Percentiles rank a stretch among this genome's conserved stretches.
phyloP scores from a whole-genome alignment of 768 basidiomycete genomes.

The Strobilomyces dryophilus region DNA sequence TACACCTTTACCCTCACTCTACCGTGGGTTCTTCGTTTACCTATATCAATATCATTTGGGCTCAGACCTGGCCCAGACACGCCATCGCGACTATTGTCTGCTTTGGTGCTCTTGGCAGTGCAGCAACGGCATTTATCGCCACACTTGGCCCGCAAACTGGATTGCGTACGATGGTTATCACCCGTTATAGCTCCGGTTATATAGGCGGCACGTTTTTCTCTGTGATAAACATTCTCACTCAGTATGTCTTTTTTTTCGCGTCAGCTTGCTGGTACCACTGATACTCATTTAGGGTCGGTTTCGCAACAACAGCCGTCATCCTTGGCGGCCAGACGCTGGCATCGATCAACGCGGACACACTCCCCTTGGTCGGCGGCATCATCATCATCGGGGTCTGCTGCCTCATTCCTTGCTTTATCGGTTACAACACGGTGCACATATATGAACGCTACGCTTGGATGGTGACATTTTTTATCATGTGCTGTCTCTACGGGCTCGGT shows the following conservation, averaged over 20 bases:
- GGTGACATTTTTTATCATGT: conserved; percentile 41
- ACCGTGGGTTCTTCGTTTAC: conserved; percentile 29
- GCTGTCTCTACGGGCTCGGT: conserved; percentile 49
- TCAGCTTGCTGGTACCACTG: neutral
- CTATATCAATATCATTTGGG: neutral
- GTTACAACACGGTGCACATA: conserved; percentile 42
- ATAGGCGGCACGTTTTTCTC: conserved; percentile 47
- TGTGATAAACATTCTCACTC: conserved; percentile 50
- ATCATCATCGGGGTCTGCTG: conserved; percentile 42
- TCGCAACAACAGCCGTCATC: conserved; percentile 46
- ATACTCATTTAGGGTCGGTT: conserved; percentile 37
- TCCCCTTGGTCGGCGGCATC: conserved; percentile 46
- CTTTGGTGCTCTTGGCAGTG: conserved; percentile 42
- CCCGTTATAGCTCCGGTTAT: conserved; percentile 46
- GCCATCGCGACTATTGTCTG: conserved; percentile 42
- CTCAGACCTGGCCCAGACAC: conserved; percentile 29
- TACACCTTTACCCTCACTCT: conserved; percentile 47
- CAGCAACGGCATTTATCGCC: conserved; percentile 46
- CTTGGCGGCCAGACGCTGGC: conserved; percentile 50
- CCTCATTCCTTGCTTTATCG: conserved; percentile 44
- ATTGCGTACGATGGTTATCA: conserved; percentile 51
- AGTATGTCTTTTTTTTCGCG: conserved; percentile 21
- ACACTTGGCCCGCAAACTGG: conserved; percentile 52
- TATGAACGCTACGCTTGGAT: conserved; percentile 60
- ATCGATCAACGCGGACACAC: conserved; percentile 40